Evolutionary conservation across 1,284 basidiomycete genomes (phyloP).

Genomic region (Irpex rosettiformis): DNA sequence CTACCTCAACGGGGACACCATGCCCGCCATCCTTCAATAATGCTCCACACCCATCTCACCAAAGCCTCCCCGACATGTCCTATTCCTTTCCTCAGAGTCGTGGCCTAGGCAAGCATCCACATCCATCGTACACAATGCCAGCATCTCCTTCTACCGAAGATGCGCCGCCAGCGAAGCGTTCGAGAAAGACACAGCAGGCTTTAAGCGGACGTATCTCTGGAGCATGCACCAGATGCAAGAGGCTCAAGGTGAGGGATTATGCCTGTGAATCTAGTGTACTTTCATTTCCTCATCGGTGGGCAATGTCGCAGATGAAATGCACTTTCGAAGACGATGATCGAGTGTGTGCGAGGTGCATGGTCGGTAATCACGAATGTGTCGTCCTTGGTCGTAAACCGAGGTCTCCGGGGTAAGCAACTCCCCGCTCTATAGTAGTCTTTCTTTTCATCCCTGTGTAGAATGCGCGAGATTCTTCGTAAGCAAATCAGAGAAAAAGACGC

Average conservation of each 20-base stretch:
- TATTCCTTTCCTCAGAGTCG: neutral
- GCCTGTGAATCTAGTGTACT: neutral
- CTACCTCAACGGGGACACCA: neutral
- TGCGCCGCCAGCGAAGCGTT: slow-evolving; percentile 5
- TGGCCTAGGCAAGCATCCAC: neutral
- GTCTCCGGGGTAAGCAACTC: slow-evolving; percentile 29
- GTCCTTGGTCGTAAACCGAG: slow-evolving; percentile 34
- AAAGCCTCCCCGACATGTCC: neutral
- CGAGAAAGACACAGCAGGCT: slow-evolving; percentile 6
- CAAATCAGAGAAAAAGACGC: slow-evolving; percentile 34
- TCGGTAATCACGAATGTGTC: slow-evolving; percentile 30
- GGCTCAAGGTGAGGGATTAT: slow-evolving; percentile 28
- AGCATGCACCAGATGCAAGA: slow-evolving; percentile 32
- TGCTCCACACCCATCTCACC: neutral
- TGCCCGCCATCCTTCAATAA: neutral
- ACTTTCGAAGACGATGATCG: slow-evolving; percentile 24
- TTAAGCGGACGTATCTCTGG: slow-evolving; percentile 7
- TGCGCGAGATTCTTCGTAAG: slow-evolving; percentile 28
- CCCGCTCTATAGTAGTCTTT: neutral
- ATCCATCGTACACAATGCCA: neutral
- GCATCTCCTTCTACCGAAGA: neutral
- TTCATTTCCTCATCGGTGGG: neutral
- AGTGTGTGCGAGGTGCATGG: slow-evolving; percentile 26
- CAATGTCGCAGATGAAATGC: slow-evolving; percentile 29
- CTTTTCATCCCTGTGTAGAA: slow-evolving; percentile 15